Evolutionary conservation across 164 flowering plant species (phyloP), one percentile per base, ranked within the genome.

Genomic region (Umbilicus rupestris): DNA sequence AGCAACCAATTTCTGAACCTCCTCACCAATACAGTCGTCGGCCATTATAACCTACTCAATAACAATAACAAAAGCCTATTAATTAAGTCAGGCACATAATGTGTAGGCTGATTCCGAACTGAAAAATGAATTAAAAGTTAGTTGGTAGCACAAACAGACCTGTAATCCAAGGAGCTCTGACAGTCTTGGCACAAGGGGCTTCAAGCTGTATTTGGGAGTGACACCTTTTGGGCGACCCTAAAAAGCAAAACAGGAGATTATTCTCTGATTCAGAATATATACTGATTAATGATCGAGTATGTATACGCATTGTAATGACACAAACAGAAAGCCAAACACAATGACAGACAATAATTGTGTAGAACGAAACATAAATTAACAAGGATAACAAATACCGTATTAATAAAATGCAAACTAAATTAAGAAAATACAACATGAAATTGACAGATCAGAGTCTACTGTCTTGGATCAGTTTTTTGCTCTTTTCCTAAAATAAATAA

Each of bases 141-240:
- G 22, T 50, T 70, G 59, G 37, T 16, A 3, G 26, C 7, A 2
- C 24, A 7, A 9, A n/a, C 19, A n/a, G 19, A 89, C 97, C 87
- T 82, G 78, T 45, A 82, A 67, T 44, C 86, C 92, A 66, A 88
- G 88, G 30, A 90, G 88, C 64, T 87, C 95, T 72, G 95, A 87
- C 20, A 90, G 78, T 72, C 95, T 82, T 1, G 90, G 92, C 47
- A 87, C 90, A 70, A 88, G 90, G 63, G 97, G 97, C 73, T 81
- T 82, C 80, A 90, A 81, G 74, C 92, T 90, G 82, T 72, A 90
- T 62, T 90, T 90, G 7, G 95, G 90, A 0, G 92, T 88, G 9
- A 86, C 92, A 70, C 94, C 94, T 73, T 88, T 88, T 16, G 97
- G 92, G 39, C 94, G 85, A 10, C 94, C 92, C 92, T 90, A 78